These are phyloP conservation scores for Lactarius hatsudake DNA, from an alignment of 768 basidiomycete genomes.

Conservation along the genomic window DNA sequence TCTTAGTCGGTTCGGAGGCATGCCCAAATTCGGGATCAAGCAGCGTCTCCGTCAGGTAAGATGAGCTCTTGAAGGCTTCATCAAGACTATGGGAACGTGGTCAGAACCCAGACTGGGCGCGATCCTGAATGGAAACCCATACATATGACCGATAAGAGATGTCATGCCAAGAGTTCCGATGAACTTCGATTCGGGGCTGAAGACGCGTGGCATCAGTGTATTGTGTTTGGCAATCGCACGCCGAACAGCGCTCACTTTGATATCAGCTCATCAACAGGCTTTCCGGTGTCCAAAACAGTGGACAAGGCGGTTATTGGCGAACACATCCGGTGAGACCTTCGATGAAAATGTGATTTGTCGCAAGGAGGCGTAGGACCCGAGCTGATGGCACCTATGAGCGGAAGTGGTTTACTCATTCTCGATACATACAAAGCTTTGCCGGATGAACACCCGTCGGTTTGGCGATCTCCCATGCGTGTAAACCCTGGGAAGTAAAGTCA, in stretches of 20 bases:
- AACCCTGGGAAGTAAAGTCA: too few relatives aligned
- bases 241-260: neutral
- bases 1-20: neutral
- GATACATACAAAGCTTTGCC: too few relatives aligned
- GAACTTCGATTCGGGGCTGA: neutral
- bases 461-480: too few relatives aligned
- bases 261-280: neutral
- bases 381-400: neutral
- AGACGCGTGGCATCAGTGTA: neutral
- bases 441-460: too few relatives aligned
- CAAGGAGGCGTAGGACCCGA: neutral
- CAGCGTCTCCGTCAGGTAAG: conserved; percentile 36
- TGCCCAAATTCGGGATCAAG: conserved; percentile 31
- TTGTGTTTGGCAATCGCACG: neutral
- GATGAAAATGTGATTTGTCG: neutral
- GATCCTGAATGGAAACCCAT: neutral
- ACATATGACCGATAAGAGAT: neutral
- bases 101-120: neutral
- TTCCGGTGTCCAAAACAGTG: neutral
- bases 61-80: conserved; percentile 34
- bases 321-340: neutral
- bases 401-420: too few relatives aligned
- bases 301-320: neutral
- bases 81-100: conserved; percentile 25
- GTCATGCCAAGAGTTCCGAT: neutral